phyloP scores from a whole-genome alignment of 1,139 yeast genomes.

The Kodamaea ohmeri region DNA sequence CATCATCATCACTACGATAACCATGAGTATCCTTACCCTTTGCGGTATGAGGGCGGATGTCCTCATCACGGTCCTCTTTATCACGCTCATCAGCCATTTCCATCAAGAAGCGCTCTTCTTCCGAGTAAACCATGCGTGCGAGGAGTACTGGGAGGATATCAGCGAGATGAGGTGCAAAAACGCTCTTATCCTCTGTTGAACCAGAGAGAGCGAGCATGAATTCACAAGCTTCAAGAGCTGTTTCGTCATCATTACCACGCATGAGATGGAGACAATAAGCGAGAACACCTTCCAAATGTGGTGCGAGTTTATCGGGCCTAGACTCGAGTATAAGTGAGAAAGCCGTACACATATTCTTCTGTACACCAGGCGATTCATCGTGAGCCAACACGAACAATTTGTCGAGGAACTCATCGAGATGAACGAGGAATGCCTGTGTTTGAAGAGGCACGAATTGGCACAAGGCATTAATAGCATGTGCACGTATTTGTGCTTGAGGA shows the following conservation, averaged over 20 bases:
- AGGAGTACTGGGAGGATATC: conserved; percentile 72
- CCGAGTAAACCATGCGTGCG: conserved; percentile 83
- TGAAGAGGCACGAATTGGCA: conserved; percentile 73
- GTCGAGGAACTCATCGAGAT: conserved; percentile 63
- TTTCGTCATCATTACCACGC: conserved; percentile 62
- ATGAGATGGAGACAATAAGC: conserved; percentile 82
- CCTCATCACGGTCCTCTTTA: conserved; percentile 83
- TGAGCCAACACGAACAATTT: conserved; percentile 64
- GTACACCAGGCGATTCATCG: conserved; percentile 58
- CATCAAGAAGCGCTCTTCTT: conserved; percentile 70
- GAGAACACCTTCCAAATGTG: conserved; percentile 82
- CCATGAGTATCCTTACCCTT: conserved; percentile 65
- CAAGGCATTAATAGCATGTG: conserved; percentile 68
- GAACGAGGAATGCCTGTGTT: conserved; percentile 61
- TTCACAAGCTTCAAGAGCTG: conserved; percentile 91
- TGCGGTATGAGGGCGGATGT: conserved; percentile 74
- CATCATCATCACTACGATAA: conserved; percentile 38
- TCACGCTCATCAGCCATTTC: conserved; percentile 71
- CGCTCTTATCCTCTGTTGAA: conserved; percentile 45
- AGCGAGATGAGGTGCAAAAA: conserved; percentile 56
- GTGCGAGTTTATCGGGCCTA: conserved; percentile 75
- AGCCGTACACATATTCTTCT: conserved; percentile 75
- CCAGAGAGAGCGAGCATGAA: conserved; percentile 65
- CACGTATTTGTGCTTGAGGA: conserved; percentile 50
- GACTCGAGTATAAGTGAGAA: conserved; percentile 72